A percentile compares a stretch with the other conserved stretches of the same genome.
Evolutionary conservation across 2,329 filamentous ascomycete genomes (phyloP).

Genomic region (Fusarium pseudonygamai): DNA sequence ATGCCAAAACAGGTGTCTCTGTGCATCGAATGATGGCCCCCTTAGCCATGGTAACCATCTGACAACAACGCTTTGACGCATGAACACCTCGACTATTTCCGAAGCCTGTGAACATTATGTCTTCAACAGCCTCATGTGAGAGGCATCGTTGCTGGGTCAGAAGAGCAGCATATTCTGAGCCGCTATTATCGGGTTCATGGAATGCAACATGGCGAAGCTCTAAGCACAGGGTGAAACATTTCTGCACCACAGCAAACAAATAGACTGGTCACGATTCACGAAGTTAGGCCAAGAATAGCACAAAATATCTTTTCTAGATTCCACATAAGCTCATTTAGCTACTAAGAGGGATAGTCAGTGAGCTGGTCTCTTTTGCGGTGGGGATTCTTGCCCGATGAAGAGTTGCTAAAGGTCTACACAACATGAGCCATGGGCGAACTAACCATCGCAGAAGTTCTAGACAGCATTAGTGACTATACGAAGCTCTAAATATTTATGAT

Average conservation of each 20-base stretch:
- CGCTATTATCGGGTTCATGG: not conserved
- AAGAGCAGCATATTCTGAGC: not conserved
- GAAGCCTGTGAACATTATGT: not conserved
- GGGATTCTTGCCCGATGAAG: not conserved
- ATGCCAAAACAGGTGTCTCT: not conserved
- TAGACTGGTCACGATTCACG: not conserved
- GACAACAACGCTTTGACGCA: not conserved
- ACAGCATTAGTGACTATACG: not conserved
- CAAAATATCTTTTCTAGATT: not conserved
- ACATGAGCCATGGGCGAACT: not conserved
- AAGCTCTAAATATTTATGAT: too few relatives aligned
- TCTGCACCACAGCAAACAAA: constrained; percentile 4
- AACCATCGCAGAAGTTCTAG: not conserved
- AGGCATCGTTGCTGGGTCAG: constrained; percentile 3
- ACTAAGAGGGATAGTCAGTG: not conserved
- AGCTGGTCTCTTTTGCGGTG: not conserved
- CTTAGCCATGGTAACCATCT: not conserved
- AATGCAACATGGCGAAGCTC: constrained; percentile 14
- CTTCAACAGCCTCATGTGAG: not conserved
- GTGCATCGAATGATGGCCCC: not conserved
- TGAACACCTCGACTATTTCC: not conserved
- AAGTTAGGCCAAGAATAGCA: not conserved
- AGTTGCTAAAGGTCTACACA: not conserved
- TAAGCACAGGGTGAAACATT: constrained; percentile 19
- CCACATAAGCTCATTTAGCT: not conserved